A percentile compares a stretch with the other conserved stretches of the same genome.
Conservation (phyloP, 208 protist genomes). For the Leishmania lainsoni region DNA sequence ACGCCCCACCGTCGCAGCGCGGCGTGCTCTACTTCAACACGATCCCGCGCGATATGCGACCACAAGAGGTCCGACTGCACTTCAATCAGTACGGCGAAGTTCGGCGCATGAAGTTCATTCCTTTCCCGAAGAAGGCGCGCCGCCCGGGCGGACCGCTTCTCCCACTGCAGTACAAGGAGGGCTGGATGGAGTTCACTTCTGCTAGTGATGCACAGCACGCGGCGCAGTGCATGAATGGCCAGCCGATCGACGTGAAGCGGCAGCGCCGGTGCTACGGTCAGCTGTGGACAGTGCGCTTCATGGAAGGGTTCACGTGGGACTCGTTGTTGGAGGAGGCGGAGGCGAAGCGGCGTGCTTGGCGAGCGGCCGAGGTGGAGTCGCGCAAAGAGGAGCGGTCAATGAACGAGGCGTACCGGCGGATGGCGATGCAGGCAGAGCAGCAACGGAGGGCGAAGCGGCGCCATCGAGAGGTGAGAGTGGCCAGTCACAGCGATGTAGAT, state of each 20-base stretch:
- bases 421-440: slow-evolving; percentile 46
- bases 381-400: slow-evolving; percentile 51
- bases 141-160: slow-evolving; percentile 66
- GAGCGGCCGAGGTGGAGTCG: slow-evolving; percentile 52
- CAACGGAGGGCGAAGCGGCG: slow-evolving; percentile 17
- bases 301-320: slow-evolving; percentile 67
- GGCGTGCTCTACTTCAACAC: slow-evolving; percentile 81
- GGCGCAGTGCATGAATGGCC: slow-evolving; percentile 62
- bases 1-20: slow-evolving; percentile 46
- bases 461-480: background rate
- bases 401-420: slow-evolving; percentile 79
- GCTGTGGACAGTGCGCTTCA: slow-evolving; percentile 80
- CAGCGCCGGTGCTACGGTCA: slow-evolving; percentile 72
- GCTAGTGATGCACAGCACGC: slow-evolving; percentile 46
- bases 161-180: slow-evolving; percentile 76
- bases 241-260: slow-evolving; percentile 61
- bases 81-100: slow-evolving; percentile 70
- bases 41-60: slow-evolving; percentile 77
- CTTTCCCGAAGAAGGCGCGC: slow-evolving; percentile 78
- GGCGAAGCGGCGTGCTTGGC: slow-evolving; percentile 42
- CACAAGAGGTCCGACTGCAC: slow-evolving; percentile 72
- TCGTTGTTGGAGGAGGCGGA: slow-evolving; percentile 65
- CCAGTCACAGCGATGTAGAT: background rate
- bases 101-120: slow-evolving; percentile 71
- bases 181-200: slow-evolving; percentile 76